These are phyloP conservation scores for Megacollybia marginata DNA, from an alignment of 768 basidiomycete species.

Conservation along the genomic window DNA sequence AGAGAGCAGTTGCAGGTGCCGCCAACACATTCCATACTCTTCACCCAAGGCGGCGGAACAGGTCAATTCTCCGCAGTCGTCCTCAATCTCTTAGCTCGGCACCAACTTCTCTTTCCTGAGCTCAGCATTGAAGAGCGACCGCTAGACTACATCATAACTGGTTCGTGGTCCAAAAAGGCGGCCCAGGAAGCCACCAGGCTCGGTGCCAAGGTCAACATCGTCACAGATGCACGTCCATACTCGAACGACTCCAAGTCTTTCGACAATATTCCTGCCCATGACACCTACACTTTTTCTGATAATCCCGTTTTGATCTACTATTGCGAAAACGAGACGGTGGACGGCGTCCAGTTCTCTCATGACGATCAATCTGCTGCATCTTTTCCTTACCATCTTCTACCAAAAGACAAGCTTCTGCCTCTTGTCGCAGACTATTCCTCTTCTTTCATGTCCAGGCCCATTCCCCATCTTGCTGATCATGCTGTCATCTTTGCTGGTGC, in stretches of 20 bases:
- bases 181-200: conserved; percentile 75
- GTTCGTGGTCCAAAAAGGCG: conserved; percentile 88
- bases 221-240: conserved; percentile 56
- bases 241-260: conserved; percentile 65
- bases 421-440: conserved; percentile 95
- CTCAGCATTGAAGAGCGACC: conserved; percentile 43
- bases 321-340: conserved; percentile 99
- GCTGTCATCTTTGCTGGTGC: conserved; percentile 95
- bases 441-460: conserved; percentile 93
- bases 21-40: conserved; percentile 75
- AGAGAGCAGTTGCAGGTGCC: conserved; percentile 78
- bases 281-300: conserved; percentile 67
- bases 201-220: conserved; percentile 56
- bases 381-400: conserved; percentile 80
- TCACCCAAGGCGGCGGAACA: conserved; percentile 92
- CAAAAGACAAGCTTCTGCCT: conserved; percentile 52
- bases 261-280: conserved; percentile 72
- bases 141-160: conserved; percentile 89
- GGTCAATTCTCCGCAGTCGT: conserved; percentile 90
- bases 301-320: conserved; percentile 91
- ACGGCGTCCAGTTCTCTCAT: conserved; percentile 82
- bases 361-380: conserved; percentile 46
- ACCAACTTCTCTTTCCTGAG: conserved; percentile 68
- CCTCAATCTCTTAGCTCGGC: conserved; percentile 83
- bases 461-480: conserved; percentile 81